These are phyloP conservation scores for Nadsonia commutata DNA, from an alignment of 1,139 yeast species.

Conservation along the genomic window DNA sequence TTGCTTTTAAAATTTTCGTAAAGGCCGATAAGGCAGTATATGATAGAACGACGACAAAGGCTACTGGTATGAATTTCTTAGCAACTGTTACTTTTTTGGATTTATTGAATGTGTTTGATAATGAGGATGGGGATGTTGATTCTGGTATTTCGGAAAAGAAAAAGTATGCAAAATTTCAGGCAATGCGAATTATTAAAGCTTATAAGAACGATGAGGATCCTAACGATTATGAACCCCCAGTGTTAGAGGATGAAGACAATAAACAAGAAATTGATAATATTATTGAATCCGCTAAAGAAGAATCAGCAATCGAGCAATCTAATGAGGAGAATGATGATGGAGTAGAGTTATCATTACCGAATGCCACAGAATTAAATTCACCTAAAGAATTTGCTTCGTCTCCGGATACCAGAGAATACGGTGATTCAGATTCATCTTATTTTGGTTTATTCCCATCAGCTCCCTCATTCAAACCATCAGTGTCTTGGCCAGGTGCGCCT, in stretches of 20 bases:
- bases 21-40: constrained; percentile 34
- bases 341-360: background rate
- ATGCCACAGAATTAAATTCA: background rate
- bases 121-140: constrained; percentile 11
- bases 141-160: constrained; percentile 26
- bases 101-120: constrained; percentile 28
- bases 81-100: constrained; percentile 38
- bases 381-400: background rate
- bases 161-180: constrained; percentile 45
- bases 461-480: constrained; percentile 6
- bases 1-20: constrained; percentile 48
- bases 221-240: constrained; percentile 27
- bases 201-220: constrained; percentile 36
- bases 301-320: constrained; percentile 3
- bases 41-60: constrained; percentile 22
- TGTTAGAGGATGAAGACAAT: constrained; percentile 17
- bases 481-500: too few species aligned
- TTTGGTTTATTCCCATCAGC: constrained; percentile 9
- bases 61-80: constrained; percentile 33
- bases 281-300: constrained; percentile 1
- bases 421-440: constrained; percentile 1
- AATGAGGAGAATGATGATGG: too few species aligned
- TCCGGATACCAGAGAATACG: constrained; percentile 2
- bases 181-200: constrained; percentile 37
- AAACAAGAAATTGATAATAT: constrained; percentile 16